Evolutionary conservation across 148 eudicot species (phyloP).

Genomic region (Camellia japonica): DNA sequence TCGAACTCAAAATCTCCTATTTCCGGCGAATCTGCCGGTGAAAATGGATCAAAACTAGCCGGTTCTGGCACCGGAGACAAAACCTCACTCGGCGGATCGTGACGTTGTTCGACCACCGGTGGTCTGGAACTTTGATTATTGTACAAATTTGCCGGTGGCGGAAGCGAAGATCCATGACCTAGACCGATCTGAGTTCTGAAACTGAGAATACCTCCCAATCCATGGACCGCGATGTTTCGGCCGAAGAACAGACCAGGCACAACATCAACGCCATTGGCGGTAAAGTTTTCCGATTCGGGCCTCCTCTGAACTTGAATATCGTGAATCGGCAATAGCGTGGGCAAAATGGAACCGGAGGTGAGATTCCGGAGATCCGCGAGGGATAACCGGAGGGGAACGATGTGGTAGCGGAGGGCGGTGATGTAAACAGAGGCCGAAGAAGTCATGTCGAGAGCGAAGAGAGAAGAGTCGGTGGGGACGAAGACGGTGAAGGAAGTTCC

Average conservation of each 20-base stretch:
- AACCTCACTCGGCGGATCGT: background rate
- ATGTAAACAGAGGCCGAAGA: constrained; percentile 19
- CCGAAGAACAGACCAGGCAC: constrained; percentile 21
- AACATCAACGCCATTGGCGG: constrained; percentile 12
- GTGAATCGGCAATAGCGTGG: background rate
- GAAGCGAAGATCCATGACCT: background rate
- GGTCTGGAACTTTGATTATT: background rate
- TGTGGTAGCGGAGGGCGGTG: constrained; percentile 22
- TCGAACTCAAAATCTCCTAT: background rate
- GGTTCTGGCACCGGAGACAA: background rate
- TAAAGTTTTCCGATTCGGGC: background rate
- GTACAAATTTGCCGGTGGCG: background rate
- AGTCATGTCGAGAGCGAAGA: constrained; percentile 23
- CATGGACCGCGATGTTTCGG: constrained; percentile 23
- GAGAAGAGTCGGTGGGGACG: constrained; percentile 22
- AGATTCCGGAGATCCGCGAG: background rate
- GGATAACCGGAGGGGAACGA: constrained; percentile 14
- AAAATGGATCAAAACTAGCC: background rate
- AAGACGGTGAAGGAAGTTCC: constrained; percentile 24
- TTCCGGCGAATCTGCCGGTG: background rate
- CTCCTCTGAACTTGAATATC: constrained; percentile 3
- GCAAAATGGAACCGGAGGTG: background rate
- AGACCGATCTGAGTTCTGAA: background rate
- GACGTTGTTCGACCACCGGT: background rate
- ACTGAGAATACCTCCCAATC: constrained; percentile 19